Evolutionary conservation across 2,329 filamentous ascomycete genomes (phyloP).

Genomic region (Ceratocystis smalleyi): DNA sequence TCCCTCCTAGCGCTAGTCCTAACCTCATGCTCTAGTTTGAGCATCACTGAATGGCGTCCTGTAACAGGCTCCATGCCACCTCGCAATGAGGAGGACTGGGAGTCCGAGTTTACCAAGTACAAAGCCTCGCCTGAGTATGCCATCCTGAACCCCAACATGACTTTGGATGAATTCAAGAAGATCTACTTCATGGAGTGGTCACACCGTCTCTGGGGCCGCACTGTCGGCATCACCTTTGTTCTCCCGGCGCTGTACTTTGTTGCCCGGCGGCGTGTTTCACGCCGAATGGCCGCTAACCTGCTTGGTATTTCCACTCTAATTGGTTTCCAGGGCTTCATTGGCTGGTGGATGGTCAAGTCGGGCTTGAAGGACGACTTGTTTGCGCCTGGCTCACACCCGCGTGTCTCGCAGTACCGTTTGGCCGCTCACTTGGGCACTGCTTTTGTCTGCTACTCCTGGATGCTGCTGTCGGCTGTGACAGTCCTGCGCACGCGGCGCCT

Average conservation of each 20-base stretch:
- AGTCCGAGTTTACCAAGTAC: conserved; percentile 86
- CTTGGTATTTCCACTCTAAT: conserved; percentile 76
- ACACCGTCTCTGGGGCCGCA: conserved; percentile 83
- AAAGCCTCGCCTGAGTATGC: conserved; percentile 83
- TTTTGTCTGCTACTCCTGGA: conserved; percentile 84
- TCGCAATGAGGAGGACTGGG: conserved; percentile 65
- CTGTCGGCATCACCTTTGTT: conserved; percentile 81
- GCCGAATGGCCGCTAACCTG: conserved; percentile 60
- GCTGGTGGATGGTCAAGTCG: conserved; percentile 99
- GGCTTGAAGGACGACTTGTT: conserved; percentile 93
- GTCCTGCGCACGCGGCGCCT: conserved; percentile 66
- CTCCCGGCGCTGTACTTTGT: conserved; percentile 81
- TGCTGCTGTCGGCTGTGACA: conserved; percentile 76
- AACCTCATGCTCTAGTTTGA: conserved; percentile 44
- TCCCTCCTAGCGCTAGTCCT: neutral
- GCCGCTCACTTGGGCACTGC: conserved; percentile 79
- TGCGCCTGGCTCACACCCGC: conserved; percentile 72
- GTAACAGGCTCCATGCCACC: conserved; percentile 87
- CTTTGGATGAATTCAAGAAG: conserved; percentile 82
- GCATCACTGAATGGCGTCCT: conserved; percentile 97
- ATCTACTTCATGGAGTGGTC: conserved; percentile 99
- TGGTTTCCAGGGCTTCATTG: conserved; percentile 85
- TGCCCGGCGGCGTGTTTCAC: conserved; percentile 59
- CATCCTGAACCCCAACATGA: conserved; percentile 85
- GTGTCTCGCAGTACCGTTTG: conserved; percentile 87